Conservation (phyloP, 768 basidiomycete genomes). For the Psilocybe tampanensis region DNA sequence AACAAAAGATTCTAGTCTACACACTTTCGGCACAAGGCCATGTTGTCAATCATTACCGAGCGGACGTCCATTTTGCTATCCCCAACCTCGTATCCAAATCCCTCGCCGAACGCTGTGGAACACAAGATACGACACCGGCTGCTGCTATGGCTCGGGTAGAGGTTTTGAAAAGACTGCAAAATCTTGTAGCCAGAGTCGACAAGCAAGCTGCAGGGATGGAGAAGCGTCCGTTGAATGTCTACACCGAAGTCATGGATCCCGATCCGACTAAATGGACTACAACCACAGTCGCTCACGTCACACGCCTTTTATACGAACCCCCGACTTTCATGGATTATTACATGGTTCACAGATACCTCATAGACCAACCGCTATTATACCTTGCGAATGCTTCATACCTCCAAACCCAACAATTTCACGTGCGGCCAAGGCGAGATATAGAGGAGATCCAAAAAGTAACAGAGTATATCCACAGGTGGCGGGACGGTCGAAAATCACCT, state of each 20-base stretch:
- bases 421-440: constrained; percentile 65
- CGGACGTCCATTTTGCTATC: constrained; percentile 65
- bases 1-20: constrained; percentile 20
- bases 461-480: constrained; percentile 44
- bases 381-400: constrained; percentile 52
- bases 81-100: constrained; percentile 54
- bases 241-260: constrained; percentile 42
- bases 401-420: constrained; percentile 51
- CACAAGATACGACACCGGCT: constrained; percentile 27
- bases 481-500: constrained; percentile 1
- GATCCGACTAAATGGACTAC: constrained; percentile 55
- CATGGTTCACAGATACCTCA: constrained; percentile 67
- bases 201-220: constrained; percentile 25
- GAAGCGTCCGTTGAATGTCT: constrained; percentile 24
- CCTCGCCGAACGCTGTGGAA: constrained; percentile 52
- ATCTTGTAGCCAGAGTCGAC: constrained; percentile 52
- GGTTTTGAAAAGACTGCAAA: constrained; percentile 60
- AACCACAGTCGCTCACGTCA: constrained; percentile 58
- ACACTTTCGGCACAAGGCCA: constrained; percentile 53
- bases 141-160: constrained; percentile 64
- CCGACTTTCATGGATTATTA: constrained; percentile 39
- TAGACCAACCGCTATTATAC: constrained; percentile 55
- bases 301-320: constrained; percentile 39
- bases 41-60: constrained; percentile 44
- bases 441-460: constrained; percentile 49